A percentile compares a stretch with the other conserved stretches of the same genome.
These are phyloP conservation scores for Russula brevipes DNA, from an alignment of 768 basidiomycete genomes.

Conservation along the genomic window DNA sequence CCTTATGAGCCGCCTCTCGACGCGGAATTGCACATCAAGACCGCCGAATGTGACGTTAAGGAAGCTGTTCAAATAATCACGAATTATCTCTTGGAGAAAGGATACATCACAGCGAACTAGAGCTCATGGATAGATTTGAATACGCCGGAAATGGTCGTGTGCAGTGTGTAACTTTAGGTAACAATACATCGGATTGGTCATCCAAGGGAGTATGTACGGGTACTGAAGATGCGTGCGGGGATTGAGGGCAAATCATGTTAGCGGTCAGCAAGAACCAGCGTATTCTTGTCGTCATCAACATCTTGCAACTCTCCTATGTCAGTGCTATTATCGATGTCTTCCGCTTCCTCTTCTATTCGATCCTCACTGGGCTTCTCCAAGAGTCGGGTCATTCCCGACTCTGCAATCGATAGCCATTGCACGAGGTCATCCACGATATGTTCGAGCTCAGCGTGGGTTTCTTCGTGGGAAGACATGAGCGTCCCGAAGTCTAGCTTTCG, in stretches of 20 bases:
- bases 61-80: constrained; percentile 75
- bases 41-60: constrained; percentile 70
- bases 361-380: constrained; percentile 49
- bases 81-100: constrained; percentile 68
- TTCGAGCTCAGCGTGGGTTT: constrained; percentile 64
- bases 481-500: constrained; percentile 65
- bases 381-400: constrained; percentile 62
- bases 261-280: constrained; percentile 13
- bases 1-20: constrained; percentile 86
- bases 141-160: background rate
- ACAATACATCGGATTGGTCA: background rate
- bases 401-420: constrained; percentile 70
- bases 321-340: constrained; percentile 31
- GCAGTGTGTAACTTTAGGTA: background rate
- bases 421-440: constrained; percentile 69
- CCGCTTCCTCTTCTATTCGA: constrained; percentile 63
- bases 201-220: background rate
- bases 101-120: constrained; percentile 31
- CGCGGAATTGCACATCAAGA: constrained; percentile 91
- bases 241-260: constrained; percentile 7
- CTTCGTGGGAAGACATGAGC: constrained; percentile 48
- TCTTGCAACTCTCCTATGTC: background rate
- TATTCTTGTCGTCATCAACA: constrained; percentile 7
- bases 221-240: background rate
- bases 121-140: constrained; percentile 7